Evolutionary conservation across 345 rosid genomes (phyloP), one percentile per base, ranked within the genome.

Genomic region (Chamaenerion angustifolium): DNA sequence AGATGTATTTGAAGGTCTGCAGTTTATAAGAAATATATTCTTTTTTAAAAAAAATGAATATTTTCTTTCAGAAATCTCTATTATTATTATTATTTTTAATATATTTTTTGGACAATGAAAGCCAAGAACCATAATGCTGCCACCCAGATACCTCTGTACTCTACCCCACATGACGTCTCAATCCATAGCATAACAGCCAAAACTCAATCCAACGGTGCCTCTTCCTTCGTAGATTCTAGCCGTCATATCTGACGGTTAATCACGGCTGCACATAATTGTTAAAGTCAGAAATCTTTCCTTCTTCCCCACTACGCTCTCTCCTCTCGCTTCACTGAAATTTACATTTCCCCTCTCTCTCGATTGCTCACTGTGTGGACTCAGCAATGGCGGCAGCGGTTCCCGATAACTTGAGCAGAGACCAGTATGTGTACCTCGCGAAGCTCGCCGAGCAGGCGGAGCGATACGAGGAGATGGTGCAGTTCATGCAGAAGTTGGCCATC

Each of bases 361-460:
- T 37, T 25, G 16, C 17, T 49, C 54, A 18, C 45, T 1, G 50
- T 8, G 11, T 40, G 45, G 15, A 40, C 27, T 17, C 47, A 40
- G 35, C 49, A 45, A 61, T 66, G 76, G 72, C 69, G 42, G 46
- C 66, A 12, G 52, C 54, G 13, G 42, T 76, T 12, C 78, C 82
- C 0, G 83, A 72, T 18, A 78, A 82, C 58, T 65, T 86, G 19
- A 75, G 68, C 73, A 72, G 98, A 64, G 94, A 86, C 13, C 98
- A 85, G 65, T 90, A 81, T 49, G 88, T 89, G 31, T 89, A 89
- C 84, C 75, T 85, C 16, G 94, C 97, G 10, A 89, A 89, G 65
- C 82, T 89, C 4, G 92, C 97, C 40, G 97, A 89, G 75, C 97
- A 89, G 51, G 97, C 97, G 12, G 97, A 89, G 69, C 94, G 97